Percentiles rank a stretch among this genome's conserved stretches.
Evolutionary conservation across 2,329 filamentous ascomycete species (phyloP).

Genomic region (Penicillium freii): DNA sequence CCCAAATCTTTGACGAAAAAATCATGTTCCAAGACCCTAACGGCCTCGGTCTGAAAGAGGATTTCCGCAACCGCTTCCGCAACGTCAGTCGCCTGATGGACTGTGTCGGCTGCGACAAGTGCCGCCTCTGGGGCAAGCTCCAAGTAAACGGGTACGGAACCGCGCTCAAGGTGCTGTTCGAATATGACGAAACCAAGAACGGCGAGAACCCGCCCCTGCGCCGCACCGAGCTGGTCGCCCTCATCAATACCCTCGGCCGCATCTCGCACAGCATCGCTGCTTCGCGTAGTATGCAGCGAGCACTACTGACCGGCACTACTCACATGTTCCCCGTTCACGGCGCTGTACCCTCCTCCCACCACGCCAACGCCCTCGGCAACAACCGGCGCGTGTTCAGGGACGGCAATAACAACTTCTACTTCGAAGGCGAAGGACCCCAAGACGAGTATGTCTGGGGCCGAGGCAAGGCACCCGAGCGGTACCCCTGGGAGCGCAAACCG

Average conservation of each 20-base stretch:
- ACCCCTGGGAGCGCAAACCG: slow-evolving; percentile 34
- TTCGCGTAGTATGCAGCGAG: slow-evolving; percentile 66
- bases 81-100: slow-evolving; percentile 98
- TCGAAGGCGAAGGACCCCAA: slow-evolving; percentile 39
- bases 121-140: slow-evolving; percentile 94
- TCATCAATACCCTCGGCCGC: slow-evolving; percentile 90
- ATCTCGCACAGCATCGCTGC: slow-evolving; percentile 78
- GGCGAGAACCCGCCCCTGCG: slow-evolving; percentile 69
- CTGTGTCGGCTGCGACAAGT: slow-evolving; percentile 98
- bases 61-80: slow-evolving; percentile 94
- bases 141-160: slow-evolving; percentile 94
- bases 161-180: slow-evolving; percentile 92
- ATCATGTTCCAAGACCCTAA: slow-evolving; percentile 79
- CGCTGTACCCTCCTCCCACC: slow-evolving; percentile 27
- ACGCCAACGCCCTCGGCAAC: slow-evolving; percentile 13
- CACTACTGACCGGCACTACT: slow-evolving; percentile 40
- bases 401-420: slow-evolving; percentile 36
- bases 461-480: slow-evolving; percentile 25
- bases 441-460: slow-evolving; percentile 46
- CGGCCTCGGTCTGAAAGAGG: slow-evolving; percentile 78
- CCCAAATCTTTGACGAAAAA: slow-evolving; percentile 87
- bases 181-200: slow-evolving; percentile 71
- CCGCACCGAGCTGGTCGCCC: slow-evolving; percentile 86
- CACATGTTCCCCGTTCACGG: slow-evolving; percentile 31
- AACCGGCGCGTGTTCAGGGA: slow-evolving; percentile 31